A percentile compares a stretch with the other conserved stretches of the same genome.
Evolutionary conservation across 1,139 yeast species (phyloP).

Genomic region (Debaryomyces sp.): DNA sequence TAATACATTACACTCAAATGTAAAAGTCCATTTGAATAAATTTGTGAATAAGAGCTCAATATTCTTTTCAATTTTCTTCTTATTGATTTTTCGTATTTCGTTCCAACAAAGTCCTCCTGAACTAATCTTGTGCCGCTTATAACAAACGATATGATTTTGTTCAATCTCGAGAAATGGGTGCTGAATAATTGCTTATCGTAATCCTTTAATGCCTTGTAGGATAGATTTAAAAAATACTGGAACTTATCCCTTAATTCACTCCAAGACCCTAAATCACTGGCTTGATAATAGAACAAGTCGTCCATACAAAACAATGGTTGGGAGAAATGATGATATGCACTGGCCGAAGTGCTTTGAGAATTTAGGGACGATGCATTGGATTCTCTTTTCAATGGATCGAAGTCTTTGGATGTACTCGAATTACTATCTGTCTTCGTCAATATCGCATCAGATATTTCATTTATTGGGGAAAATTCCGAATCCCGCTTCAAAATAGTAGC

Average conservation of each 20-base stretch:
- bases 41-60: conserved; percentile 56
- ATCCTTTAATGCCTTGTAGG: conserved; percentile 51
- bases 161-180: conserved; percentile 52
- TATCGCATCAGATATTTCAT: background rate
- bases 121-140: conserved; percentile 56
- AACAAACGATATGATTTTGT: conserved; percentile 49
- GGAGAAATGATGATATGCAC: conserved; percentile 44
- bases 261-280: conserved; percentile 64
- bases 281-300: conserved; percentile 55
- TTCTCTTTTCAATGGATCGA: conserved; percentile 41
- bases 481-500: conserved; percentile 18
- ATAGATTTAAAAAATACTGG: conserved; percentile 46
- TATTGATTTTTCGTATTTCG: conserved; percentile 48
- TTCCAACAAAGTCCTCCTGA: conserved; percentile 49
- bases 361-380: conserved; percentile 39
- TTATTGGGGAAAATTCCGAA: conserved; percentile 7
- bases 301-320: conserved; percentile 46
- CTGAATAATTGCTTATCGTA: conserved; percentile 53
- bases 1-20: conserved; percentile 49
- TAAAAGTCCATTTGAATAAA: conserved; percentile 60
- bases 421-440: conserved; percentile 9
- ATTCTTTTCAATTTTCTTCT: conserved; percentile 52
- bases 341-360: conserved; percentile 28
- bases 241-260: conserved; percentile 50
- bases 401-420: conserved; percentile 11